Conservation (phyloP, 768 basidiomycete species). For the Mrakia blollopis region DNA sequence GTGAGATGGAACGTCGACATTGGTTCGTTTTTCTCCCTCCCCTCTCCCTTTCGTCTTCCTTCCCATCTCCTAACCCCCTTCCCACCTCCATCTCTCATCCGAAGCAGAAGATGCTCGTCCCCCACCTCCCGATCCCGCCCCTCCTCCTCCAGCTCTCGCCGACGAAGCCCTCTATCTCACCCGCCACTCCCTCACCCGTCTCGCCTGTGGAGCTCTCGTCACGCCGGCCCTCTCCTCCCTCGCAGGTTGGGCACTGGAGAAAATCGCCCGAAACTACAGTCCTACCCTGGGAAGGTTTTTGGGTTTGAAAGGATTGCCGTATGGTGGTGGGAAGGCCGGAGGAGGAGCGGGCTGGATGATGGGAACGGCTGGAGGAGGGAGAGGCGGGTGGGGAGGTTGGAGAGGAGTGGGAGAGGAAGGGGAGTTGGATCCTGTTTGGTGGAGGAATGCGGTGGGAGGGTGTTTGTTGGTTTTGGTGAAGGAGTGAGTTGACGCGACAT, state of each 20-base stretch:
- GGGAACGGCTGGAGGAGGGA: background rate
- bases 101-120: background rate
- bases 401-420: background rate
- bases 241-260: background rate
- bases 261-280: background rate
- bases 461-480: conserved; percentile 4
- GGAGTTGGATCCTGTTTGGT: conserved; percentile 20
- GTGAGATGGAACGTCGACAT: background rate
- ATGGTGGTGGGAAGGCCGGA: too few species aligned
- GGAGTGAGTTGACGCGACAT: background rate
- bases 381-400: conserved; percentile 8
- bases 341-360: background rate
- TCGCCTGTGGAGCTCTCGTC: background rate
- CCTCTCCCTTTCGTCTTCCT: background rate
- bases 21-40: background rate
- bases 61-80: background rate
- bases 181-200: conserved; percentile 3
- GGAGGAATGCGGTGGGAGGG: conserved; percentile 18
- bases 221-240: background rate
- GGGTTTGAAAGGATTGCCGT: background rate
- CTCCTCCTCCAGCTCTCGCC: background rate
- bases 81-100: background rate
- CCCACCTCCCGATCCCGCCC: background rate
- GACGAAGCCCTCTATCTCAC: conserved; percentile 9
- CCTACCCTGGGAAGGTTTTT: background rate